A percentile compares a stretch with the other conserved stretches of the same genome.
Evolutionary conservation across 139 green algal species (phyloP).

Genomic region (Tetradesmus obliquus): DNA sequence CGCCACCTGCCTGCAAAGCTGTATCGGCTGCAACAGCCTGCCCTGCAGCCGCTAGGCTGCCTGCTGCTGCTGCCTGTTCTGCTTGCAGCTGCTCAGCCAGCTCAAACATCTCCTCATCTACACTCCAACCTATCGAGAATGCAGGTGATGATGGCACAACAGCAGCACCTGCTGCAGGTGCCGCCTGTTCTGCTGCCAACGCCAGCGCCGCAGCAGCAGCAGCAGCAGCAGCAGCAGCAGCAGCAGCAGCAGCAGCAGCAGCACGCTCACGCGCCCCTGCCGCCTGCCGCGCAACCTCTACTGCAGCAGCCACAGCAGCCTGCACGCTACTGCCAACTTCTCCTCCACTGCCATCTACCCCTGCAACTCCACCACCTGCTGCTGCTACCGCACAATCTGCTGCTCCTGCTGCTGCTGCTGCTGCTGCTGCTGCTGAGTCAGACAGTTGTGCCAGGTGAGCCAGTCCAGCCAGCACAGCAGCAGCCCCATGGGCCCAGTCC

Average conservation of each 20-base stretch:
- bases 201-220: background rate
- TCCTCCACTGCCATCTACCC: background rate
- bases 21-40: too few species aligned
- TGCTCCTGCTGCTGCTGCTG: background rate
- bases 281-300: background rate
- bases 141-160: too few species aligned
- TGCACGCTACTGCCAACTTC: background rate
- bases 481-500: background rate
- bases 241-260: background rate
- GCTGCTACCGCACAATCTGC: background rate
- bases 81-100: too few species aligned
- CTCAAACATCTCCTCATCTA: too few species aligned
- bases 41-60: too few species aligned
- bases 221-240: background rate
- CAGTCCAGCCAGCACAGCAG: background rate
- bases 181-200: background rate
- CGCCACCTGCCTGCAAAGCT: too few species aligned
- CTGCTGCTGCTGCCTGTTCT: background rate
- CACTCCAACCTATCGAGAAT: too few species aligned
- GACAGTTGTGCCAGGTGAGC: background rate
- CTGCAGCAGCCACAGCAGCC: slow-evolving; percentile 14
- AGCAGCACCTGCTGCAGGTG: background rate
- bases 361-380: background rate
- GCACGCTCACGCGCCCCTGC: too few species aligned
- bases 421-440: background rate